Evolutionary conservation across 768 basidiomycete genomes (phyloP).

Genomic region (Pleurotus sapidus): DNA sequence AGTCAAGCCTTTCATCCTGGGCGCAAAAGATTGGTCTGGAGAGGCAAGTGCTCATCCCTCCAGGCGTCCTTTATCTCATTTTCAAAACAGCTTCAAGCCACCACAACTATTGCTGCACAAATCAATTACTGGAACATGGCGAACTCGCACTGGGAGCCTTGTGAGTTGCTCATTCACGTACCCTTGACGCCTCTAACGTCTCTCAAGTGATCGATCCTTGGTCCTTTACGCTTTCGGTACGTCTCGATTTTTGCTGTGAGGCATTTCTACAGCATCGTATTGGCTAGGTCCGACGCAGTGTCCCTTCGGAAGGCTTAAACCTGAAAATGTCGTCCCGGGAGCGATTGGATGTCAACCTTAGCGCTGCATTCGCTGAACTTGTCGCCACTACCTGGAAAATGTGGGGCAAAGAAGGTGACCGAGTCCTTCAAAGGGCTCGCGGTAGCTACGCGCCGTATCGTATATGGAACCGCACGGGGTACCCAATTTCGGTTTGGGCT

Average conservation of each 20-base stretch:
- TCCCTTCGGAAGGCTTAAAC: conserved; percentile 45
- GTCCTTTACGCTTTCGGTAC: conserved; percentile 76
- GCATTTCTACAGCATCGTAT: too few species aligned
- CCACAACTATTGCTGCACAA: conserved; percentile 74
- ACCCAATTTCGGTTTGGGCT: conserved; percentile 82
- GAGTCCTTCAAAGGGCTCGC: conserved; percentile 70
- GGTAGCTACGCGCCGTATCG: conserved; percentile 93
- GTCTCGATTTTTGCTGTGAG: conserved; percentile 2
- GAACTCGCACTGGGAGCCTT: conserved; percentile 98
- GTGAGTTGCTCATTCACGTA: conserved; percentile 36
- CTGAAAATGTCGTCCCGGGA: conserved; percentile 72
- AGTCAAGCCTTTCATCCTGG: conserved; percentile 78
- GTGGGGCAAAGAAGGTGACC: conserved; percentile 72
- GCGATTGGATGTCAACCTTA: conserved; percentile 87
- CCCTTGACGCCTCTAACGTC: conserved; percentile 2
- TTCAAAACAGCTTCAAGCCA: conserved; percentile 68
- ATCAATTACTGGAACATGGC: conserved; percentile 96
- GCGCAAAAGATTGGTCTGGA: conserved; percentile 92
- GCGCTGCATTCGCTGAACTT: conserved; percentile 86
- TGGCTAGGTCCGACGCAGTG: too few species aligned
- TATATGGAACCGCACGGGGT: conserved; percentile 88
- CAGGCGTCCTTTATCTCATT: neutral
- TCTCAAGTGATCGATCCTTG: conserved; percentile 89
- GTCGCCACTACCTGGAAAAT: conserved; percentile 69
- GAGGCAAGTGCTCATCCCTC: conserved; percentile 49